Evolutionary conservation across 768 basidiomycete genomes (phyloP).

Genomic region (Panus rudis): DNA sequence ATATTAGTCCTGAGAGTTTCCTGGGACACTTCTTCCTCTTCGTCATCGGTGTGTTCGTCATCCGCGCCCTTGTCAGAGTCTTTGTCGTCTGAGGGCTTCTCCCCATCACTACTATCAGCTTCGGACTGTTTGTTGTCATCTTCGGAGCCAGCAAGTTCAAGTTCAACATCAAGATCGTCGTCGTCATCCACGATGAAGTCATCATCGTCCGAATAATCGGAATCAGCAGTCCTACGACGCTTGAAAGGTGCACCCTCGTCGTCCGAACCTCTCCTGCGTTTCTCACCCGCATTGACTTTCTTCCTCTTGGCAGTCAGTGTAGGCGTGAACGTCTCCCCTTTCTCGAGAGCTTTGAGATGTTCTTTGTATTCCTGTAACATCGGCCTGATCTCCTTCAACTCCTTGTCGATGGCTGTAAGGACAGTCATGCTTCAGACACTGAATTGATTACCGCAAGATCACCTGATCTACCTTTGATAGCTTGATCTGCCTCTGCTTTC

Average conservation of each 20-base stretch:
- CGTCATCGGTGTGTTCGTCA: slow-evolving; percentile 23
- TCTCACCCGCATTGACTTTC: slow-evolving; percentile 28
- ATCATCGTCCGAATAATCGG: slow-evolving; percentile 29
- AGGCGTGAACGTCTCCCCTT: slow-evolving; percentile 37
- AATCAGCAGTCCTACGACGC: slow-evolving; percentile 26
- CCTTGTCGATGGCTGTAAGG: slow-evolving; percentile 31
- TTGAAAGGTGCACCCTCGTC: slow-evolving; percentile 40
- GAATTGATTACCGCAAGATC: slow-evolving; percentile 1
- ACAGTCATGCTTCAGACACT: not conserved
- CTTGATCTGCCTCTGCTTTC: slow-evolving; percentile 33
- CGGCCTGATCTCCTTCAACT: slow-evolving; percentile 33
- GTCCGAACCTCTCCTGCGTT: slow-evolving; percentile 40
- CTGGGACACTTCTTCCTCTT: slow-evolving; percentile 36
- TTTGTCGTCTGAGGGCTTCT: no score
- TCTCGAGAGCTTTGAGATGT: slow-evolving; percentile 41
- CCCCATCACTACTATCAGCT: slow-evolving; percentile 2
- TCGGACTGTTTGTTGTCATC: slow-evolving; percentile 14
- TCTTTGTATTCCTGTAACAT: slow-evolving; percentile 33
- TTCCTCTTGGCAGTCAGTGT: slow-evolving; percentile 30
- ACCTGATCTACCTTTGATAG: slow-evolving; percentile 34
- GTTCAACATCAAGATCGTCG: slow-evolving; percentile 18
- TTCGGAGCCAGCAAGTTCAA: slow-evolving; percentile 17
- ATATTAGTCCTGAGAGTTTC: slow-evolving; percentile 41
- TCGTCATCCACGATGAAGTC: slow-evolving; percentile 25
- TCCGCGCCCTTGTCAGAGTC: slow-evolving; percentile 21